phyloP scores from a whole-genome alignment of 2,329 filamentous ascomycete genomes.

The Lachnellula hyalina region DNA sequence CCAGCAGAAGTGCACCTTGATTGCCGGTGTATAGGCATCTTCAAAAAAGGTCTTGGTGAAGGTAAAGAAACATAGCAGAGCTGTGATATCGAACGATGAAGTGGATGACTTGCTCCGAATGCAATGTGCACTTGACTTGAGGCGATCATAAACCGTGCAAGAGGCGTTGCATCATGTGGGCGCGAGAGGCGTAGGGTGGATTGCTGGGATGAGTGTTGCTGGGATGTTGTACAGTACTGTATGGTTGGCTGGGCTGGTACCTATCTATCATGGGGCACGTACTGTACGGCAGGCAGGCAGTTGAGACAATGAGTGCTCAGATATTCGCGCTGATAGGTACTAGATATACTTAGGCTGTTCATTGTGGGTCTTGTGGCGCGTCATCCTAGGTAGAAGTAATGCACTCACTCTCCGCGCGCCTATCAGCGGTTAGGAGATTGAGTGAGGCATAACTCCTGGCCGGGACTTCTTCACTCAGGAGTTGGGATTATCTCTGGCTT shows the following conservation, averaged over 20 bases:
- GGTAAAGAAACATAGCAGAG: conserved; percentile 3
- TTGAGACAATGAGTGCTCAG: not conserved
- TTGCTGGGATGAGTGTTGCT: too few species aligned
- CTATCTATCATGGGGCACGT: not conserved
- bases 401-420: too few species aligned
- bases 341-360: conserved; percentile 2
- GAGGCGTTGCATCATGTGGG: conserved; percentile 1
- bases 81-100: not conserved
- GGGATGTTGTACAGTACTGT: too few species aligned
- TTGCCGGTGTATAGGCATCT: conserved; percentile 15
- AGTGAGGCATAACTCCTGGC: not conserved
- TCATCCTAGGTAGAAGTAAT: not conserved
- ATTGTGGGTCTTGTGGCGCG: not conserved
- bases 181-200: not conserved
- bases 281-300: not conserved
- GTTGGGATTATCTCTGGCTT: not conserved
- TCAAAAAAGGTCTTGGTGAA: conserved; percentile 4
- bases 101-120: not conserved
- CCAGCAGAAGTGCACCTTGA: conserved; percentile 49
- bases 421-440: too few species aligned
- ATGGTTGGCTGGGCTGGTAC: not conserved
- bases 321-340: not conserved
- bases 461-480: not conserved
- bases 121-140: not conserved
- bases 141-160: not conserved